phyloP scores from a whole-genome alignment of 257 asterid species.

The Ocimum tenuiflorum region DNA sequence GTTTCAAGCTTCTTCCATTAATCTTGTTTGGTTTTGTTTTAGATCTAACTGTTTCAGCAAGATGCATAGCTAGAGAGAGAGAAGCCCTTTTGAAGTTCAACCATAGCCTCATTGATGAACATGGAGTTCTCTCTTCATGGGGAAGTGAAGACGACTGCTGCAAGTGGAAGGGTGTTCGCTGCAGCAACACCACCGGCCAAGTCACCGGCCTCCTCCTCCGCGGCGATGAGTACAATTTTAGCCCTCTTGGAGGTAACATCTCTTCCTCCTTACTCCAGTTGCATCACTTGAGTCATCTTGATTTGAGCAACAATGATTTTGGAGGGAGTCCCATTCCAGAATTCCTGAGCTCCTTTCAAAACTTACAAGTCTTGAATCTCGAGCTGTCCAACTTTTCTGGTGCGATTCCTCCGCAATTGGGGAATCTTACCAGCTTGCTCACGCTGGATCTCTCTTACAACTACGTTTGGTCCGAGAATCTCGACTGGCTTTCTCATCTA shows the following conservation, averaged over 20 bases:
- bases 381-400: not conserved
- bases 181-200: slow-evolving; percentile 6
- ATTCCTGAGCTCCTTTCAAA: not conserved
- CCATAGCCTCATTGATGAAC: not conserved
- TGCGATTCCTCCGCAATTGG: slow-evolving; percentile 8
- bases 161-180: not conserved
- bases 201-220: slow-evolving; percentile 4
- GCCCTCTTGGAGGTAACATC: slow-evolving; percentile 18
- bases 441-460: not conserved
- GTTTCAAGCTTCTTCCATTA: not conserved
- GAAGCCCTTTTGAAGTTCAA: slow-evolving; percentile 19
- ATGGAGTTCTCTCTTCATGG: slow-evolving; percentile 8
- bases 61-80: slow-evolving; percentile 15
- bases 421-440: slow-evolving; percentile 11
- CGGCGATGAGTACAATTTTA: not conserved
- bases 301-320: slow-evolving; percentile 14
- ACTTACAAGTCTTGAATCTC: slow-evolving; percentile 10
- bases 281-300: slow-evolving; percentile 12
- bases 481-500: slow-evolving; percentile 13
- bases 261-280: slow-evolving; percentile 22
- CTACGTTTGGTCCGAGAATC: not conserved
- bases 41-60: not conserved
- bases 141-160: not conserved
- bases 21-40: not conserved
- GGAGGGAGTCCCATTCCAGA: not conserved